Evolutionary conservation across 345 rosid genomes (phyloP).

Genomic region (Eucalyptus brandiana): DNA sequence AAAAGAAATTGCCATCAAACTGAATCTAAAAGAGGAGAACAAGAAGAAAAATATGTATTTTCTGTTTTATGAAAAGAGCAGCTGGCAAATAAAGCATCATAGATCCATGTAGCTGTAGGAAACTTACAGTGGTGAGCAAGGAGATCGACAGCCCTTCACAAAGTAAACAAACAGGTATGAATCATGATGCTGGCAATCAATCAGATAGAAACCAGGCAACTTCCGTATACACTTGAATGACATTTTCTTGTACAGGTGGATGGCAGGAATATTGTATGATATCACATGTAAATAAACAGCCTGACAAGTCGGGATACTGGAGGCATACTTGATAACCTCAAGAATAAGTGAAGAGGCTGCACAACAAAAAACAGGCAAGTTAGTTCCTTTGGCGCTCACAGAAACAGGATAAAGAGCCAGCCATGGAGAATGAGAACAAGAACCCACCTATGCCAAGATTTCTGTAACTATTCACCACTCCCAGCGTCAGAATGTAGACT

Average conservation of each 20-base stretch:
- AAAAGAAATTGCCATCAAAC: neutral
- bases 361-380: slow-evolving; percentile 3
- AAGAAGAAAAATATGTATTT: neutral
- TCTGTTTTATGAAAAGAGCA: neutral
- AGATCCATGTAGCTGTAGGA: neutral
- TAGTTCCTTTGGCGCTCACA: neutral
- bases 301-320: slow-evolving; percentile 46
- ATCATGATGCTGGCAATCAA: slow-evolving; percentile 75
- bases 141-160: slow-evolving; percentile 74
- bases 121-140: slow-evolving; percentile 85
- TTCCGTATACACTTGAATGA: slow-evolving; percentile 65
- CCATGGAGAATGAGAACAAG: neutral
- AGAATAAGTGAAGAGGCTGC: slow-evolving; percentile 72
- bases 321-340: slow-evolving; percentile 74
- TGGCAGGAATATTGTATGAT: slow-evolving; percentile 84
- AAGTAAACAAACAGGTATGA: slow-evolving; percentile 78
- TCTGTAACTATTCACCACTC: slow-evolving; percentile 75
- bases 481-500: slow-evolving; percentile 81
- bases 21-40: neutral
- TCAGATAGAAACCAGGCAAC: slow-evolving; percentile 66
- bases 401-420: neutral
- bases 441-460: slow-evolving; percentile 74
- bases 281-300: slow-evolving; percentile 95
- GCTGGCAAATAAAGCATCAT: neutral
- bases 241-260: slow-evolving; percentile 80